Conservation (phyloP, 441 rosid genomes). For the Codiaeum variegatum region DNA sequence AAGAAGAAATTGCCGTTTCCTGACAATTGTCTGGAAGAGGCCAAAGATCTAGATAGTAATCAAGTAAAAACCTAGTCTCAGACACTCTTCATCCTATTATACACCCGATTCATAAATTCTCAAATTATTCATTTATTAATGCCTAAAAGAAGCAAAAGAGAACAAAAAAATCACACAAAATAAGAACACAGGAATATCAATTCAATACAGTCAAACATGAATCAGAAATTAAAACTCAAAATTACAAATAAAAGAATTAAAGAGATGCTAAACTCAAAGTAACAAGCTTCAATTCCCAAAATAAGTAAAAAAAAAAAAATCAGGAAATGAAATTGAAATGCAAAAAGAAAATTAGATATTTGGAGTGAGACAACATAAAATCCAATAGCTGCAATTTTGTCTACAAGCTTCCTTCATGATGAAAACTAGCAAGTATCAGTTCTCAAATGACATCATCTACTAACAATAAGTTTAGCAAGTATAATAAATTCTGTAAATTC, state of each 20-base stretch:
- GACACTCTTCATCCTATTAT: slow-evolving; percentile 65
- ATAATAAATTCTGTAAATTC: no score
- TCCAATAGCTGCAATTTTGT: slow-evolving; percentile 64
- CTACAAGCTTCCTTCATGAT: slow-evolving; percentile 48
- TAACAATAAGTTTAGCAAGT: no score
- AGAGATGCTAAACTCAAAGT: neutral
- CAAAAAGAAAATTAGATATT: neutral
- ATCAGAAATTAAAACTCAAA: neutral
- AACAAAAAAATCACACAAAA: neutral
- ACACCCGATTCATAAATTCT: neutral
- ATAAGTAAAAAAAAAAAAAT: slow-evolving; percentile 1
- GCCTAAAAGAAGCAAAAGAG: neutral
- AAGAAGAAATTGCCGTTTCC: slow-evolving; percentile 41
- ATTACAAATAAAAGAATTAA: neutral
- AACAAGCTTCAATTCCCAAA: neutral
- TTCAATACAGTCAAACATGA: neutral
- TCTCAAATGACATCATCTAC: neutral
- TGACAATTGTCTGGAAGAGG: slow-evolving; percentile 46
- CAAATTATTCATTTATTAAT: neutral
- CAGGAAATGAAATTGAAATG: neutral
- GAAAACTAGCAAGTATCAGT: neutral
- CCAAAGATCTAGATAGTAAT: slow-evolving; percentile 57
- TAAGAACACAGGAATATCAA: neutral
- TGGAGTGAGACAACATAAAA: slow-evolving; percentile 35
- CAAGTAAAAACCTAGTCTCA: slow-evolving; percentile 74